Base-by-base conservation (phyloP, 139 green algal species). In the Spirogloea muscicola region DNA sequence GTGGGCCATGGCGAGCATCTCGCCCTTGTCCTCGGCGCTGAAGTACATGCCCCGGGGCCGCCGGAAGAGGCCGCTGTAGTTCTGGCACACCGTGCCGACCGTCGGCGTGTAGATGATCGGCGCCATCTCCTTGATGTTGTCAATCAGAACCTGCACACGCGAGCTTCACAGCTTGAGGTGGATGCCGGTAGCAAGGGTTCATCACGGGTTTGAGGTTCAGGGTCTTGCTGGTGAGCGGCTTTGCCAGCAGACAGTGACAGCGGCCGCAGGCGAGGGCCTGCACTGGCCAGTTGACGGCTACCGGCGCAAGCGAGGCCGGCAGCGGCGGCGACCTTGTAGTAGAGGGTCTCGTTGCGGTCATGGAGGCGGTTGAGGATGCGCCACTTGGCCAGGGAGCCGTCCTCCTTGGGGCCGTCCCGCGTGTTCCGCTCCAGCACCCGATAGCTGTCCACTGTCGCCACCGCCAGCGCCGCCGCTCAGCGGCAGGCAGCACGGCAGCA, bases 271-370 rank as follows among this genome's bases (percentile, higher is more conserved):
- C 31, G n/a, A 2, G 57, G 57, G 1, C 21, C 34, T 4, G 51
- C 41, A 42, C 58, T 25, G 7, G 1, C 27, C 42, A 67, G 41
- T 29, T 63, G 3, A 3, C 46, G 37, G 44, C 27, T 86, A 59
- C 37, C 90, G 67, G 3, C n/a, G n/a, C n/a, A n/a, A n/a, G n/a
- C n/a, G n/a, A 91, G 36, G 2, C 44, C 16, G n/a, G n/a, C n/a
- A n/a, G n/a, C n/a, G n/a, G n/a, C n/a, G n/a, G n/a, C 16, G n/a
- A 68, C 72, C 52, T 84, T 85, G 86, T 96, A 98, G 81, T 93
- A 98, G 0, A 98, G 87, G 1, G 90, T 96, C 81, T 96, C 91
- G 75, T 98, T 98, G 60, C 93, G 84, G 76, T 97, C 88, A 76
- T 97, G 83, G 46, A 85, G 21, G 25, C 39, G 42, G 39, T 73